phyloP scores from a whole-genome alignment of 1,139 yeast genomes.

The Suhomyces maxii region DNA sequence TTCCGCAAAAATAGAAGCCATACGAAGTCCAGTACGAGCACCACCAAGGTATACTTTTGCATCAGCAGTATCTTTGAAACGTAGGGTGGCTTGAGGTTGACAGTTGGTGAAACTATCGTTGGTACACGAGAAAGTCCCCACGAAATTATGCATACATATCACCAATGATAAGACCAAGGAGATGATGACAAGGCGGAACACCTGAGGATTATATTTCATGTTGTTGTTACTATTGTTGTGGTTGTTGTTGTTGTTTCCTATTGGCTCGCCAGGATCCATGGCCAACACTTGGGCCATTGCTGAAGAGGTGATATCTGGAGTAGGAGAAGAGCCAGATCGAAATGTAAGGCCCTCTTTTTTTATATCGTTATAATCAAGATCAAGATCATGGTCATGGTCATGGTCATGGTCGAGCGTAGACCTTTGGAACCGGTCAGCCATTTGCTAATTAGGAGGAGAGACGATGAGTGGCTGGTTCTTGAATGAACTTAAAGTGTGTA shows the following conservation, averaged over 20 bases:
- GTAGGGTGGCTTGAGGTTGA: constrained; percentile 47
- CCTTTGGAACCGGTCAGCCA: too few species aligned
- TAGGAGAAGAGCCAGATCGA: not conserved
- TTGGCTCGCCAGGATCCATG: not conserved
- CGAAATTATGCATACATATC: constrained; percentile 8
- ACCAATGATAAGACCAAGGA: constrained; percentile 10
- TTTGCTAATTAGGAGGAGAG: too few species aligned
- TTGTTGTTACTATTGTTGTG: not conserved
- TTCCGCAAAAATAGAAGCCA: constrained; percentile 55
- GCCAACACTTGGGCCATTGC: constrained; percentile 1
- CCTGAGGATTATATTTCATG: not conserved
- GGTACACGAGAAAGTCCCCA: constrained; percentile 15
- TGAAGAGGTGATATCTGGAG: not conserved
- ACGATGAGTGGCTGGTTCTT: too few species aligned
- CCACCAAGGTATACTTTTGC: constrained; percentile 33
- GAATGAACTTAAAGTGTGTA: too few species aligned
- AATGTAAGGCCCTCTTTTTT: not conserved
- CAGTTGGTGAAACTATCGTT: constrained; percentile 24
- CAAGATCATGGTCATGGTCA: too few species aligned
- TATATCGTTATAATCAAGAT: too few species aligned
- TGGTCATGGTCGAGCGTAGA: too few species aligned
- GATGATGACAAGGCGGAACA: constrained; percentile 1
- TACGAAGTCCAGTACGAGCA: constrained; percentile 50
- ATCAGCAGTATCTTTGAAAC: constrained; percentile 34
- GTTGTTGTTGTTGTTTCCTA: not conserved